Percentiles rank a stretch among this genome's conserved stretches.
phyloP scores from a whole-genome alignment of 306 rosid species.

The Ormosia emarginata region DNA sequence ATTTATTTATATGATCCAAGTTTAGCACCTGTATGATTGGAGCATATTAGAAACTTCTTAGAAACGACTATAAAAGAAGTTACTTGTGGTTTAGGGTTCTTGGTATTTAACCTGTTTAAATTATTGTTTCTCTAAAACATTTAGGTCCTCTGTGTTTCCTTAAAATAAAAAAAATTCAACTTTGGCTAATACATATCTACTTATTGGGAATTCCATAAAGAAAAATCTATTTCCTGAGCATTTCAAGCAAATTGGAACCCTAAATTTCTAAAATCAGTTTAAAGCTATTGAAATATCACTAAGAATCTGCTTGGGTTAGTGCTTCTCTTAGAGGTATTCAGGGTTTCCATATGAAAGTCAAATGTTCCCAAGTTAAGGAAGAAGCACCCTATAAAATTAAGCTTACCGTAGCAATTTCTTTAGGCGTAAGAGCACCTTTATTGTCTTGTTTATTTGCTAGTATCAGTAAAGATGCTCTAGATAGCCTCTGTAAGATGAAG shows the following conservation, averaged over 20 bases:
- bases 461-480: conserved; percentile 78
- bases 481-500: conserved; percentile 54
- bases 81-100: not conserved
- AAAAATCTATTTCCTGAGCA: too few relatives aligned
- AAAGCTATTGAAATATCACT: not conserved
- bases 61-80: not conserved
- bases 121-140: not conserved
- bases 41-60: not conserved
- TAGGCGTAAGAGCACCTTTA: conserved; percentile 72
- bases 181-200: too few relatives aligned
- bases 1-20: conserved; percentile 74
- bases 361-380: not conserved
- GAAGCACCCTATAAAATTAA: not conserved
- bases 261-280: not conserved
- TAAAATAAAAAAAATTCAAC: not conserved
- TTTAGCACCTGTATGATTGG: conserved; percentile 50
- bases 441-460: conserved; percentile 94
- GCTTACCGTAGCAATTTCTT: conserved; percentile 72
- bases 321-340: not conserved
- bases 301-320: not conserved
- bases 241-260: not conserved
- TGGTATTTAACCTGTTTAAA: not conserved
- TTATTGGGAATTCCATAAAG: too few relatives aligned
- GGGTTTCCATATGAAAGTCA: not conserved
- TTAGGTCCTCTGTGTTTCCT: not conserved